phyloP scores from a whole-genome alignment of 495 filamentous ascomycete species.

The Neurospora cerealis region DNA sequence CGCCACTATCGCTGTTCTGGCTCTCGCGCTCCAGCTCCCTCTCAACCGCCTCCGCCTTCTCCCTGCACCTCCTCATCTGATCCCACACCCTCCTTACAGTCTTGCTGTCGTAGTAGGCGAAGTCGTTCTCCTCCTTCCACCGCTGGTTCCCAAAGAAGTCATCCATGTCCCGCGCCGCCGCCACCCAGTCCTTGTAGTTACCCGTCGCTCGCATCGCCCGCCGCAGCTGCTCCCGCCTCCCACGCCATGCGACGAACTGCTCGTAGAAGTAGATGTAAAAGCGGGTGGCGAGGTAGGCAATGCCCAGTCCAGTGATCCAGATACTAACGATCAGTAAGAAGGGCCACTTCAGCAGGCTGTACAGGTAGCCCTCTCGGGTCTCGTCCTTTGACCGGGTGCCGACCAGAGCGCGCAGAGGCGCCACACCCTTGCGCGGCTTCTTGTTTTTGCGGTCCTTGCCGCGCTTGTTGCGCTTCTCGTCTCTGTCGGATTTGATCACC shows the following conservation, averaged over 20 bases:
- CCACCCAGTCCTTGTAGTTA: conserved; percentile 74
- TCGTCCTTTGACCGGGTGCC: conserved; percentile 66
- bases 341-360: conserved; percentile 84
- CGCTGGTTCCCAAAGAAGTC: conserved; percentile 65
- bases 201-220: conserved; percentile 56
- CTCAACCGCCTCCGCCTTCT: conserved; percentile 47
- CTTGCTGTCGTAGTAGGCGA: conserved; percentile 86
- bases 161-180: conserved; percentile 70
- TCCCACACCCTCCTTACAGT: conserved; percentile 67
- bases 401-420: conserved; percentile 11
- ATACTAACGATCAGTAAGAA: conserved; percentile 65
- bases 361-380: conserved; percentile 86
- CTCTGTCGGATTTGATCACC: conserved; percentile 33
- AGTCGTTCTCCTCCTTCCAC: conserved; percentile 84
- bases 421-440: conserved; percentile 26
- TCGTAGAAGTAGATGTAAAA: conserved; percentile 87
- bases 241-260: conserved; percentile 62
- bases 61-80: conserved; percentile 55
- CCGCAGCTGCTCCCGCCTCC: conserved; percentile 59
- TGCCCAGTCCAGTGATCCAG: conserved; percentile 62
- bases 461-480: neutral
- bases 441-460: conserved; percentile 17
- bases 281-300: conserved; percentile 71
- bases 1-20: conserved; percentile 6
- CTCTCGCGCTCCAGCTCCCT: conserved; percentile 11